Base-by-base conservation (phyloP, 2,329 filamentous ascomycete genomes). In the Aspergillus sp. region DNA sequence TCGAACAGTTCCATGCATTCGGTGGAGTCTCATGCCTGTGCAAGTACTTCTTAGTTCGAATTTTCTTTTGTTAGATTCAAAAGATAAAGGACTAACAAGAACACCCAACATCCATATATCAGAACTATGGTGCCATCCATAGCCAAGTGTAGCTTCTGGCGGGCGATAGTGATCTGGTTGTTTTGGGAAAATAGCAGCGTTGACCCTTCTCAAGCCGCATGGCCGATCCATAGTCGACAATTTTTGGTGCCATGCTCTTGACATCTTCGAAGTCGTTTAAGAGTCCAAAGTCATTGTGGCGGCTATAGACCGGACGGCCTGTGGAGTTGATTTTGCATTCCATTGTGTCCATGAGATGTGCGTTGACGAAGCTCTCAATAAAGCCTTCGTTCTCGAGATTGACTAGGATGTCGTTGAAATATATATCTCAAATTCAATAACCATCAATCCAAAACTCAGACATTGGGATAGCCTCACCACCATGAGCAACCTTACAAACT, bases 381-480 rank as follows among this genome's bases (percentile, higher is more conserved):
- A 54, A 41, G n/a, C 35, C 41, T 22, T 32, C 38, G 25, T 60
- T 48, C 37, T 63, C 55, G 19, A 67, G 58, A 1, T 46, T 53
- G 48, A 67, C 53, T 30, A 73, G 55, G 22, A 72, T 68, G 48
- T 73, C 73, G 41, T 66, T 62, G 0, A 68, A 60, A 43, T 73
- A 72, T 35, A 72, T 56, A 53, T 73, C 69, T 60, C 22, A 32
- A 19, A 13, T 20, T 5, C 5, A 48, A n/a, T 3, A 13, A 6
- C 7, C 43, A 19, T 3, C 43, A 19, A 38, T 10, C 45, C 7
- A 12, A 33, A n/a, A 13, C 20, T 2, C 12, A 43, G 6, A 17
- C 7, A 15, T 43, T 48, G 27, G 46, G 48, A 43, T 7, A 19
- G 5, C 49, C 53, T 41, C 51, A 64, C 68, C 66, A 12, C 66